Evolutionary conservation across 2,329 filamentous ascomycete genomes (phyloP).

Genomic region (Madurella mycetomatis): DNA sequence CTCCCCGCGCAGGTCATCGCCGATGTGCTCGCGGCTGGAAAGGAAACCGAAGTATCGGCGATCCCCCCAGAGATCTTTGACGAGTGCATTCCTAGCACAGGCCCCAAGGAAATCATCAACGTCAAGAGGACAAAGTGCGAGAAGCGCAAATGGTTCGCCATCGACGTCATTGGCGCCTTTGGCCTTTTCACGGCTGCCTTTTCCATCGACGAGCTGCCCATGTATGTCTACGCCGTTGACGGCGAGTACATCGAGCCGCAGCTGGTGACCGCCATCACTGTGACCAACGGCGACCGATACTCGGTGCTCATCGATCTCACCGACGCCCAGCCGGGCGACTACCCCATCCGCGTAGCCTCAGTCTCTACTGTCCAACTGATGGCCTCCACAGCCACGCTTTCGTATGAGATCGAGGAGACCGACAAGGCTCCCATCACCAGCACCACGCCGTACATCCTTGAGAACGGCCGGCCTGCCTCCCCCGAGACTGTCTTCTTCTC

Average conservation of each 20-base stretch:
- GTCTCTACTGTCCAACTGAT: conserved; percentile 49
- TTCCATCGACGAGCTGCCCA: conserved; percentile 49
- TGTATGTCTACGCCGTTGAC: conserved; percentile 53
- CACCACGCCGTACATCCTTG: conserved; percentile 43
- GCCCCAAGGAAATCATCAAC: neutral
- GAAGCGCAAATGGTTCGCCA: conserved; percentile 41
- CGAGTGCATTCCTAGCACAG: neutral
- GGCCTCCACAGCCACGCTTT: conserved; percentile 47
- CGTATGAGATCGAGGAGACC: conserved; percentile 31
- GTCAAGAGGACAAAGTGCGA: neutral
- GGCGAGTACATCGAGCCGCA: conserved; percentile 51
- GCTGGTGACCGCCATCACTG: conserved; percentile 42
- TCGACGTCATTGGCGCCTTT: conserved; percentile 52
- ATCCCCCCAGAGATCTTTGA: neutral
- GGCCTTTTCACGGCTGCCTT: conserved; percentile 40
- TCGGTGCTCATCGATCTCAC: conserved; percentile 45
- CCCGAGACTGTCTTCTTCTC: conserved; percentile 41
- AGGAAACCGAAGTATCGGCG: neutral
- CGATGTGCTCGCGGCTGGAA: neutral
- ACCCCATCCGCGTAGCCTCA: conserved; percentile 51
- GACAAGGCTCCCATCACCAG: conserved; percentile 12
- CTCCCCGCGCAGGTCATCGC: neutral
- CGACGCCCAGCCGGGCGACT: conserved; percentile 41
- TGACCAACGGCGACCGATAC: conserved; percentile 51
- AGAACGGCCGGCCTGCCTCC: conserved; percentile 42